A percentile compares a stretch with the other conserved stretches of the same genome.
Conservation (phyloP, 2,329 filamentous ascomycete genomes). For the Falciphora oryzae region DNA sequence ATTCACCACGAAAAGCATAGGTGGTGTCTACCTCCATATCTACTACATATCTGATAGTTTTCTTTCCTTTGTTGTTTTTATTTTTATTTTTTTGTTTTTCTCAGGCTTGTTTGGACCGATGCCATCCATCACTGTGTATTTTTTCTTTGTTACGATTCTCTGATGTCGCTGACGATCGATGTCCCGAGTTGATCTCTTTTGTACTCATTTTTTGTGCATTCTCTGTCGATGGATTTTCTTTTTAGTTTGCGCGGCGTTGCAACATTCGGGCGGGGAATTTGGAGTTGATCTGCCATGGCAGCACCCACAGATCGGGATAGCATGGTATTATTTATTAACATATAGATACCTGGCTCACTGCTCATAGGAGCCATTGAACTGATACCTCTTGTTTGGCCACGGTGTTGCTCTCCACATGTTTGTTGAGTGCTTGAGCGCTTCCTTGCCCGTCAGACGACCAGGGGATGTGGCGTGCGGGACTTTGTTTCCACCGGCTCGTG, state of each 20-base stretch:
- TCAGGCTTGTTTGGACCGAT: background rate
- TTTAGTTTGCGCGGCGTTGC: background rate
- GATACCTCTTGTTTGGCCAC: background rate
- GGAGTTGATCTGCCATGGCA: background rate
- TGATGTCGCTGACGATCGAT: background rate
- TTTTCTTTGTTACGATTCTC: background rate
- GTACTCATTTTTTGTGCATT: background rate
- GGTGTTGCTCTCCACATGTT: too few relatives aligned
- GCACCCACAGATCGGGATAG: background rate
- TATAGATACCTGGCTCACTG: too few relatives aligned
- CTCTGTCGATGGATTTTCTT: background rate
- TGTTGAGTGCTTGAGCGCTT: too few relatives aligned
- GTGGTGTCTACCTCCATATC: background rate
- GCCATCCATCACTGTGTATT: background rate
- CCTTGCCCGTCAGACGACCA: too few relatives aligned
- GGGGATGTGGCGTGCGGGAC: background rate
- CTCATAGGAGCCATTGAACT: background rate
- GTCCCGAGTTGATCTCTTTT: background rate
- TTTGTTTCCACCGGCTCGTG: background rate
- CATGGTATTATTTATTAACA: background rate
- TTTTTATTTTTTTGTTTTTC: conserved; percentile 1
- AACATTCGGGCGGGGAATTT: background rate
- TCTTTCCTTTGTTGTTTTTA: background rate
- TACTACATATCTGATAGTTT: background rate
- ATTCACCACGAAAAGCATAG: conserved; percentile 1